Percentiles rank a stretch among this genome's conserved stretches.
Conservation (phyloP, 2,329 filamentous ascomycete species). For the Dactylellina leptospora region DNA sequence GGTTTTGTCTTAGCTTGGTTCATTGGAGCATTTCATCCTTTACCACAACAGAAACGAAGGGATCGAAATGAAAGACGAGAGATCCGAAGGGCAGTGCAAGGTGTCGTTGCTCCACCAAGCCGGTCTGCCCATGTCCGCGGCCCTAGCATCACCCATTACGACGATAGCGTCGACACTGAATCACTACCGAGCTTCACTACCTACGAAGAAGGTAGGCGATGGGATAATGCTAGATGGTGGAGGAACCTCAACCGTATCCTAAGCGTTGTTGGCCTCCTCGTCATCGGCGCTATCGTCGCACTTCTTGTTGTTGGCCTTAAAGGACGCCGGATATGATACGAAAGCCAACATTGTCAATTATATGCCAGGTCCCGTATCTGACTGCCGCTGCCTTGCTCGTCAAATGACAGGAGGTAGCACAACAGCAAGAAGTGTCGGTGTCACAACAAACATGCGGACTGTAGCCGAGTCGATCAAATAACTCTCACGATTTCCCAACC, state of each 20-base stretch:
- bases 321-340: slow-evolving; percentile 25
- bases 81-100: slow-evolving; percentile 43
- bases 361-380: slow-evolving; percentile 46
- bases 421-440: slow-evolving; percentile 23
- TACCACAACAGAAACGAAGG: slow-evolving; percentile 45
- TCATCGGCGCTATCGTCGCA: slow-evolving; percentile 55
- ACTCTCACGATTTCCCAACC: slow-evolving; percentile 19
- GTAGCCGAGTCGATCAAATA: neutral
- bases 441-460: slow-evolving; percentile 17
- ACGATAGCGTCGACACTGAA: slow-evolving; percentile 51
- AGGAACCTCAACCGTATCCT: slow-evolving; percentile 56
- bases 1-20: slow-evolving; percentile 39
- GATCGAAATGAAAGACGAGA: slow-evolving; percentile 48
- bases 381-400: slow-evolving; percentile 3
- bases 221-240: slow-evolving; percentile 57
- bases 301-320: slow-evolving; percentile 53
- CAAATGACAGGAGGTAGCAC: slow-evolving; percentile 47
- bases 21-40: slow-evolving; percentile 43
- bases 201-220: slow-evolving; percentile 47
- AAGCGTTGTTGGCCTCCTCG: slow-evolving; percentile 54
- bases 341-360: slow-evolving; percentile 21
- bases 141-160: slow-evolving; percentile 47
- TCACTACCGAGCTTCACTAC: slow-evolving; percentile 52
- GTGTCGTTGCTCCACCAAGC: slow-evolving; percentile 25
- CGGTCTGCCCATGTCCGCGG: slow-evolving; percentile 39